These are phyloP conservation scores for Barnettozyma hawaiiensis DNA, from an alignment of 1,139 yeast genomes.

Conservation along the genomic window DNA sequence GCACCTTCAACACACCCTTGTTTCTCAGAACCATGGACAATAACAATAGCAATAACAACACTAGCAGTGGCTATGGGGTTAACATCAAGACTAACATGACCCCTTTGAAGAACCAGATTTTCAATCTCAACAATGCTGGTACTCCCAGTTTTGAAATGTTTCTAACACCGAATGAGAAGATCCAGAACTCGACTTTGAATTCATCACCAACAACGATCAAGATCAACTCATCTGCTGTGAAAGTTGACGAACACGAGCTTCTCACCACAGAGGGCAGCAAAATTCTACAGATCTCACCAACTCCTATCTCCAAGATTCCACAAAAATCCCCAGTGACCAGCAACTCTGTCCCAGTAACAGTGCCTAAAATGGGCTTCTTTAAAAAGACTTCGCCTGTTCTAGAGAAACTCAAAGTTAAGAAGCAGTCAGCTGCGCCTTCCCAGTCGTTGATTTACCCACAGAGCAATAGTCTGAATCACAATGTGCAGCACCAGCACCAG, in stretches of 20 bases:
- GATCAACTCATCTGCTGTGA: conserved; percentile 25
- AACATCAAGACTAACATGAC: conserved; percentile 12
- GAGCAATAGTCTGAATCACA: conserved; percentile 1
- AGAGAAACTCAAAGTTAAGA: conserved; percentile 9
- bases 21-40: conserved; percentile 21
- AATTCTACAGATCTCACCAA: conserved; percentile 14
- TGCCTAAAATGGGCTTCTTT: conserved; percentile 22
- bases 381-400: conserved; percentile 12
- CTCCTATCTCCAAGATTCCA: conserved; percentile 14
- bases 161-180: conserved; percentile 21
- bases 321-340: conserved; percentile 2
- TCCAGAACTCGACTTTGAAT: conserved; percentile 15
- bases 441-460: conserved; percentile 1
- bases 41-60: conserved; percentile 1
- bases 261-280: neutral
- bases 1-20: conserved; percentile 24
- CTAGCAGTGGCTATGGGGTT: conserved; percentile 1
- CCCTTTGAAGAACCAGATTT: conserved; percentile 23
- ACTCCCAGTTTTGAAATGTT: conserved; percentile 12
- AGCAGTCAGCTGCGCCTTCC: conserved; percentile 1
- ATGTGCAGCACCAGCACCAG: no score
- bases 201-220: conserved; percentile 27
- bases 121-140: conserved; percentile 10
- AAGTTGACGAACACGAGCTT: conserved; percentile 15
- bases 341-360: conserved; percentile 1